Base-by-base conservation (phyloP, 768 basidiomycete genomes). In the Agrocybe pediades region DNA sequence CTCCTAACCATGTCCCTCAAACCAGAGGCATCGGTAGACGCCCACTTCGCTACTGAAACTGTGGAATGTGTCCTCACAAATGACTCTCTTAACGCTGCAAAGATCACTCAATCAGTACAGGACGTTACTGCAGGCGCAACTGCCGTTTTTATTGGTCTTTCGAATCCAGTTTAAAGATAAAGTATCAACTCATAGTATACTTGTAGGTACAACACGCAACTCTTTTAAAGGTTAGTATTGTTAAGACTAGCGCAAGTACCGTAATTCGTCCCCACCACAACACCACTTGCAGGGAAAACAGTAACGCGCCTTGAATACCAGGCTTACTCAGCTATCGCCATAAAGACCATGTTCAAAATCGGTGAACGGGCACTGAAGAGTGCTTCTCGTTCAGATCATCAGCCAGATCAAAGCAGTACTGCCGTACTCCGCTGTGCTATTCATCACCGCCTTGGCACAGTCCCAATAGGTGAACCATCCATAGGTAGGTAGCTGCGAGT, bases 271-370 rank as follows among this genome's bases (percentile, higher is more conserved):
- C 3, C 33, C 33, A 36, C 33, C 33, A n/a, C n/a, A n/a, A n/a
- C n/a, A n/a, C n/a, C n/a, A n/a, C n/a, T n/a, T n/a, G n/a, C 49
- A 91, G 89, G 86, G 47, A 89, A 85, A 64, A 68, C 70, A 13
- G 91, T 93, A 27, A 84, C 84, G 21, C 81, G 80, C 30, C 69
- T 93, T 27, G 89, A 92, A 65, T 93, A 92, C 63, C 88, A 92
- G 69, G 88, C 91, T 7, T 92, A 92, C 68, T 87, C 85, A 57
- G 85, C 83, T 57, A 72, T 93, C 21, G 88, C 90, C 9, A 83
- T 93, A 60, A 90, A 86, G 69, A 90, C 89, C 16, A 84, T 93
- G 76, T 72, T 74, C 21, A 71, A 76, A 53, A 87, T 91, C 59
- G 67, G 89, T 29, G 69, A 68, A 41, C 67, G 75, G 39, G 78